phyloP scores from a whole-genome alignment of 257 asterid species.

The Knoxia roxburghii region DNA sequence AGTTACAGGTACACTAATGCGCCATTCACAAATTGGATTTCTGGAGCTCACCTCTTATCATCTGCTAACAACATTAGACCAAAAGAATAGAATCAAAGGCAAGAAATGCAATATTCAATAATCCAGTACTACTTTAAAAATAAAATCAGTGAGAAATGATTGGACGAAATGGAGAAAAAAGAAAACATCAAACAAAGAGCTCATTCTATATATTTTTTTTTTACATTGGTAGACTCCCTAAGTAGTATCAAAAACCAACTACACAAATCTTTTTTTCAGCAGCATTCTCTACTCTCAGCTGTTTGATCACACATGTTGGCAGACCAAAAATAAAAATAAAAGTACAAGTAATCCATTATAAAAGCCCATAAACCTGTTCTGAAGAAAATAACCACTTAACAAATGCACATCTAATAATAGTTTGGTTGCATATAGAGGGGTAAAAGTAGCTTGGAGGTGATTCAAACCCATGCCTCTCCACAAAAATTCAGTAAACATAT shows the following conservation, averaged over 20 bases:
- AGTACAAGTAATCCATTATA: too few species aligned
- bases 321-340: background rate
- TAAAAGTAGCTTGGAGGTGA: too few species aligned
- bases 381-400: too few species aligned
- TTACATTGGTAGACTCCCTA: background rate
- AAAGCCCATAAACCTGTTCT: too few species aligned
- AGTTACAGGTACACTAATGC: background rate
- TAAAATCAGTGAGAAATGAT: background rate
- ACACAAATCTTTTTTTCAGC: background rate
- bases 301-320: background rate
- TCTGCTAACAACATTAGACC: background rate
- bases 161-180: background rate
- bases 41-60: too few species aligned
- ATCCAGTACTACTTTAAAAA: background rate
- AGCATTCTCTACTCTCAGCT: conserved; percentile 3
- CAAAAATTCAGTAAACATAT: too few species aligned
- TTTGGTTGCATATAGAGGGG: too few species aligned
- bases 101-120: background rate
- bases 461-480: too few species aligned
- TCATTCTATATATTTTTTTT: background rate
- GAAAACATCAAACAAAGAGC: background rate
- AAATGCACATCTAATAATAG: too few species aligned
- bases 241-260: background rate
- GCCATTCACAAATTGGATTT: background rate
- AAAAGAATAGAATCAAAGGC: too few species aligned